Conservation (phyloP, 2,329 filamentous ascomycete species). For the Metarhizium humberi region DNA sequence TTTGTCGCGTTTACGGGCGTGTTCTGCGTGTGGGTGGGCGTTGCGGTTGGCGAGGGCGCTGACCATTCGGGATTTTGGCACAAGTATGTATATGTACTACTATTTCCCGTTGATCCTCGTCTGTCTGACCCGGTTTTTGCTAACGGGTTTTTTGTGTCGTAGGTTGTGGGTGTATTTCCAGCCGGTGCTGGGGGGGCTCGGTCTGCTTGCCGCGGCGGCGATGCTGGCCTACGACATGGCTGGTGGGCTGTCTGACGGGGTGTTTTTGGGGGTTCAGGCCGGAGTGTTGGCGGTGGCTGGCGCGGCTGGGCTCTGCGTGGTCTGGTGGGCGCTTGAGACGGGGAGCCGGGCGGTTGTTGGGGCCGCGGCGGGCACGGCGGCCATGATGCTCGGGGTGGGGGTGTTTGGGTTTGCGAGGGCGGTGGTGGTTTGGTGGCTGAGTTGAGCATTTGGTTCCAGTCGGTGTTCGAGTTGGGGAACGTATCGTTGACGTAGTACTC, state of each 20-base stretch:
- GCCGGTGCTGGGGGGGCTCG: constrained; percentile 9
- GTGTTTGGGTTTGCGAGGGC: constrained; percentile 20
- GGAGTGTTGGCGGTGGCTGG: constrained; percentile 13
- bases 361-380: constrained; percentile 16
- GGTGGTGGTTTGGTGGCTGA: constrained; percentile 17
- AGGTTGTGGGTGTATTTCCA: constrained; percentile 19
- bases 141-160: neutral
- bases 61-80: constrained; percentile 14
- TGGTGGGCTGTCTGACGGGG: constrained; percentile 15
- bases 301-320: constrained; percentile 12
- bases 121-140: neutral
- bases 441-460: neutral
- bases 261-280: constrained; percentile 18
- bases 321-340: constrained; percentile 11
- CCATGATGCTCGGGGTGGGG: constrained; percentile 17
- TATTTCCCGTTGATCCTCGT: no score
- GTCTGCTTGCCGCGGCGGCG: constrained; percentile 14
- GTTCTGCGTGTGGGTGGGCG: constrained; percentile 17
- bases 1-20: constrained; percentile 14
- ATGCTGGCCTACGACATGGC: constrained; percentile 17
- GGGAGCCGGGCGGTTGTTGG: constrained; percentile 14
- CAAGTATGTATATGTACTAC: constrained; percentile 10
- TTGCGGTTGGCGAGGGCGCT: constrained; percentile 15
- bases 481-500: neutral
- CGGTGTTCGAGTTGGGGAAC: neutral